phyloP scores from a whole-genome alignment of 2,329 filamentous ascomycete genomes.

The Blumeria graminis region DNA sequence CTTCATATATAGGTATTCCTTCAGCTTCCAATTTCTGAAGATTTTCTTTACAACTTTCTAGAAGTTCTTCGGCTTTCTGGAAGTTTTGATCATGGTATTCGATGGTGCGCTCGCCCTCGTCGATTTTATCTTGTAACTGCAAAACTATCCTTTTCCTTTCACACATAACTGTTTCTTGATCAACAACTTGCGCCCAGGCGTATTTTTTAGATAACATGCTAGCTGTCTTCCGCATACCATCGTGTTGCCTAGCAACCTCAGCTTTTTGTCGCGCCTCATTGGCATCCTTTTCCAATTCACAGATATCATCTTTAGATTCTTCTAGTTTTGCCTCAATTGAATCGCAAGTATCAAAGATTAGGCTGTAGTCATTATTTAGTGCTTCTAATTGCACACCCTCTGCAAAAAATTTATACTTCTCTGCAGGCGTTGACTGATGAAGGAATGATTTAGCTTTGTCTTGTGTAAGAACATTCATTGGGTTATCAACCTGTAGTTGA shows the following conservation, averaged over 20 bases:
- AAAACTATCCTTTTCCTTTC: slow-evolving; percentile 17
- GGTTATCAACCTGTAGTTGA: slow-evolving; percentile 84
- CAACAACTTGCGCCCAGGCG: slow-evolving; percentile 70
- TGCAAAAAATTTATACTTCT: slow-evolving; percentile 94
- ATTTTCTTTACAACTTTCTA: slow-evolving; percentile 14
- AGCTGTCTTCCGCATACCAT: slow-evolving; percentile 36
- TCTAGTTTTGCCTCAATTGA: slow-evolving; percentile 40
- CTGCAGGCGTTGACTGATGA: slow-evolving; percentile 52
- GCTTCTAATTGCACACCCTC: slow-evolving; percentile 85
- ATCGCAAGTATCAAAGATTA: slow-evolving; percentile 60
- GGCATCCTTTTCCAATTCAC: slow-evolving; percentile 28
- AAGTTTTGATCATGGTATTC: slow-evolving; percentile 22
- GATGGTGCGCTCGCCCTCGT: slow-evolving; percentile 21
- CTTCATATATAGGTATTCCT: slow-evolving; percentile 21
- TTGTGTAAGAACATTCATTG: slow-evolving; percentile 84
- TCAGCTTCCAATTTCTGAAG: slow-evolving; percentile 9
- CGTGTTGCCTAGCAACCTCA: slow-evolving; percentile 39
- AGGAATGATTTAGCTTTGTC: slow-evolving; percentile 88
- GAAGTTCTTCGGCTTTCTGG: slow-evolving; percentile 14
- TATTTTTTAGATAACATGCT: slow-evolving; percentile 38
- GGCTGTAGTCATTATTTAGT: slow-evolving; percentile 70
- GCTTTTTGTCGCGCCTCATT: slow-evolving; percentile 40
- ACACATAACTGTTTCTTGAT: slow-evolving; percentile 36
- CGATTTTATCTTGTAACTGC: slow-evolving; percentile 17
- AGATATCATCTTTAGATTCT: slow-evolving; percentile 37